These are phyloP conservation scores for Aspergillus sp. DNA, from an alignment of 2,329 filamentous ascomycete species.

Conservation along the genomic window DNA sequence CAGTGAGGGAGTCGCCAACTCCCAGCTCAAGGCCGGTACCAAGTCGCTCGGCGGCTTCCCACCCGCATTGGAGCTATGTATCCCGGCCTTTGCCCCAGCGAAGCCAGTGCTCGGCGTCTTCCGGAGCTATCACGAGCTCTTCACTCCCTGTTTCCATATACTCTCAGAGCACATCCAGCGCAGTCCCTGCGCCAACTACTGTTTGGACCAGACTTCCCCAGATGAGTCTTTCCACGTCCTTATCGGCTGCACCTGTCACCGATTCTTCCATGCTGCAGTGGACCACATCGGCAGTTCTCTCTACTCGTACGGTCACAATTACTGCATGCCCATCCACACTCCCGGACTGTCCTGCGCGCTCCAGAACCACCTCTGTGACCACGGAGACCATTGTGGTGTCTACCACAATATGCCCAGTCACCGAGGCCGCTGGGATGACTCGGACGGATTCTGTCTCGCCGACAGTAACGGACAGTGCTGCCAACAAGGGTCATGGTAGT, in stretches of 20 bases:
- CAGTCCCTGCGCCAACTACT: not conserved
- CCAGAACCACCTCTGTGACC: constrained; percentile 1
- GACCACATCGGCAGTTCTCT: not conserved
- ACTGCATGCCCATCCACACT: not conserved
- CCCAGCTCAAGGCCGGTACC: not conserved
- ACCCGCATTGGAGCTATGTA: constrained; percentile 1
- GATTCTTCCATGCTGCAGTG: not conserved
- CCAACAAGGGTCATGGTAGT: not conserved
- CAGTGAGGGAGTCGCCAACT: not conserved
- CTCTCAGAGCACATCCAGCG: not conserved
- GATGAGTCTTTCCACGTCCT: not conserved
- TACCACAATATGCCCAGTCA: constrained; percentile 1
- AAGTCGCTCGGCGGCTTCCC: not conserved
- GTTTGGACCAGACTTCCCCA: not conserved
- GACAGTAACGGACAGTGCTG: not conserved
- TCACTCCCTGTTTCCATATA: not conserved
- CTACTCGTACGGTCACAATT: not conserved
- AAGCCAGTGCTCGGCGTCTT: not conserved
- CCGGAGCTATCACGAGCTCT: not conserved
- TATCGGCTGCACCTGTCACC: not conserved
- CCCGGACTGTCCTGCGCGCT: not conserved
- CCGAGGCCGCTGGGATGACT: not conserved
- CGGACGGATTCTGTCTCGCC: not conserved
- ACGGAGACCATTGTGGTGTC: constrained; percentile 1
- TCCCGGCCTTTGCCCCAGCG: not conserved